Evolutionary conservation across 495 filamentous ascomycete species (phyloP).

Genomic region (Hypoxylon fragiforme): DNA sequence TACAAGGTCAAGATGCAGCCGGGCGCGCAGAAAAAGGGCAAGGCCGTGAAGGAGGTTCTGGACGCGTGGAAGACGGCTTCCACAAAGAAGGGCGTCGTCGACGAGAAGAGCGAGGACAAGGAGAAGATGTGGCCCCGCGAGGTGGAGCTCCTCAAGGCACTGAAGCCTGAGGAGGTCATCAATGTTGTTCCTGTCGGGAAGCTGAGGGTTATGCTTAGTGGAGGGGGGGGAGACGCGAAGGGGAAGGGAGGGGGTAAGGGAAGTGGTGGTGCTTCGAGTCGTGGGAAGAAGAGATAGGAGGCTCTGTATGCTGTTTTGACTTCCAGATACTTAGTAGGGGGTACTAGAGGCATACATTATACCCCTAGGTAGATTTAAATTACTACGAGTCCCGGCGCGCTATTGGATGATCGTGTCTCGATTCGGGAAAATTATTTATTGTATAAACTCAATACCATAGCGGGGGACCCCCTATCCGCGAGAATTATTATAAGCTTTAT

Average conservation of each 20-base stretch:
- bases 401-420: too few species aligned
- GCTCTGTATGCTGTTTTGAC: too few species aligned
- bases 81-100: conserved; percentile 60
- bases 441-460: too few species aligned
- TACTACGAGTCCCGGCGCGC: too few species aligned
- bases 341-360: too few species aligned
- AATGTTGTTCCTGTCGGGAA: conserved; percentile 84
- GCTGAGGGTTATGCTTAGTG: conserved; percentile 74
- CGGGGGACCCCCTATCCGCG: too few species aligned
- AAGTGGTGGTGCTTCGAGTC: conserved; percentile 14
- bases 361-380: too few species aligned
- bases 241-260: conserved; percentile 28
- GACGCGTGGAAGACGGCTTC: conserved; percentile 69
- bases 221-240: conserved; percentile 43
- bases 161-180: conserved; percentile 81
- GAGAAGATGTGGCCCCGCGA: conserved; percentile 83
- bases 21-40: conserved; percentile 87
- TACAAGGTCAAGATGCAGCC: conserved; percentile 94
- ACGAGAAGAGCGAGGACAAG: conserved; percentile 59
- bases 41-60: conserved; percentile 87
- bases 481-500: too few species aligned
- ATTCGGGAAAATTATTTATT: too few species aligned
- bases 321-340: too few species aligned
- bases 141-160: conserved; percentile 75
- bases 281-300: conserved; percentile 34